Percentiles rank a stretch among this genome's conserved stretches.
Evolutionary conservation across 2,329 filamentous ascomycete genomes (phyloP).

Genomic region (Cladobotryum protrusum): DNA sequence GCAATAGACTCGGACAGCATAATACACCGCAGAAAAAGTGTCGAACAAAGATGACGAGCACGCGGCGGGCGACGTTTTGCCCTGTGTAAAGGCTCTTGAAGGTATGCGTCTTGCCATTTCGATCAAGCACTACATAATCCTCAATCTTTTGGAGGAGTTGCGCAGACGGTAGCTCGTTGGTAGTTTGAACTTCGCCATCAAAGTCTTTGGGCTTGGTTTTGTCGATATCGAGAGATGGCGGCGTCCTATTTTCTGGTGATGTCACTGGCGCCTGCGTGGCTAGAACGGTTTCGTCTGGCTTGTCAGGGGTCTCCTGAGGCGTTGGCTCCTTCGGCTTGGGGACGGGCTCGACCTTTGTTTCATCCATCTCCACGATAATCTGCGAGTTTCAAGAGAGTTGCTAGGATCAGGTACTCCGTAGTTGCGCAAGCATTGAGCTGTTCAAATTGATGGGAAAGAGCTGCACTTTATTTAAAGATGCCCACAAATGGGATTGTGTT

Average conservation of each 20-base stretch:
- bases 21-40: conserved; percentile 78
- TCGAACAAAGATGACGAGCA: conserved; percentile 67
- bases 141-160: conserved; percentile 47
- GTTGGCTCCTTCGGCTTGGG: background rate
- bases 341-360: background rate
- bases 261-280: background rate
- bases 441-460: too few species aligned
- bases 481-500: too few species aligned
- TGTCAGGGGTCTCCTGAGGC: background rate
- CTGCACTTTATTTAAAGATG: too few species aligned
- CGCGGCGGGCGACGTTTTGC: conserved; percentile 45
- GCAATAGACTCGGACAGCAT: conserved; percentile 28
- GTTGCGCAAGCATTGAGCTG: too few species aligned
- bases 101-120: conserved; percentile 49
- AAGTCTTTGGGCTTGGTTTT: conserved; percentile 45
- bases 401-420: too few species aligned
- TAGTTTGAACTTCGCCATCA: conserved; percentile 48
- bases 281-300: background rate
- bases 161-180: conserved; percentile 47
- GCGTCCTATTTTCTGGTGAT: background rate
- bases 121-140: conserved; percentile 54
- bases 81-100: conserved; percentile 60
- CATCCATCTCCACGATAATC: background rate
- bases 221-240: conserved; percentile 28
- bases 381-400: background rate